phyloP scores from a whole-genome alignment of 2,329 filamentous ascomycete genomes.

The Colletotrichum lini region DNA sequence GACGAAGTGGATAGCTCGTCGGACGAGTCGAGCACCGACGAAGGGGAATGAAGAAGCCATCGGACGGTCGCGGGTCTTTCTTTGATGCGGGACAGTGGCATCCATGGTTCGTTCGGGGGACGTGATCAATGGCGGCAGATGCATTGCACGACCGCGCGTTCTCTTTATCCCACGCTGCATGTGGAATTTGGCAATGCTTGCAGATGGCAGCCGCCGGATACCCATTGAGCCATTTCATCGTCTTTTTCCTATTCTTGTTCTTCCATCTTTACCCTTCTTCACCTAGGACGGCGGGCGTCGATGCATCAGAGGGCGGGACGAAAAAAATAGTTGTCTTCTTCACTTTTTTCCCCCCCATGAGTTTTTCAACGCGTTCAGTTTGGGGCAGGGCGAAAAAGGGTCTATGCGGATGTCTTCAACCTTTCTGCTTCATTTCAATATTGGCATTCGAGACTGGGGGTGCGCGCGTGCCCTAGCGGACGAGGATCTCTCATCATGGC shows the following conservation, averaged over 20 bases:
- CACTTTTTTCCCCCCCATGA: neutral
- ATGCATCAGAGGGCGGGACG: neutral
- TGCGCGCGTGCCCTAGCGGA: neutral
- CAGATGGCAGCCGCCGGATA: neutral
- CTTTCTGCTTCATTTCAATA: no score
- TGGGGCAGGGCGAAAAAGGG: neutral
- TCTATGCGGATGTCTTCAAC: no score
- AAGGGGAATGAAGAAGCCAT: neutral
- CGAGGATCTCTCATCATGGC: no score
- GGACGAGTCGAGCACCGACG: slow-evolving; percentile 28
- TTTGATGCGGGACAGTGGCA: neutral
- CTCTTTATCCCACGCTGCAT: neutral
- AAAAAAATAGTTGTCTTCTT: no score
- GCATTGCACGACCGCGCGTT: neutral
- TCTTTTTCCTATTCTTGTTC: neutral
- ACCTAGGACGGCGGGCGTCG: no score
- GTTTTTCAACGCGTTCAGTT: neutral
- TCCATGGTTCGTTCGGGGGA: neutral
- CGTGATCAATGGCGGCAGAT: neutral
- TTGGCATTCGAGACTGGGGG: neutral
- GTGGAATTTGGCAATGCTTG: neutral
- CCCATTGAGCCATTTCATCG: neutral
- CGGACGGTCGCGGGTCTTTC: no score
- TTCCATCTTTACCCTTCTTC: neutral
- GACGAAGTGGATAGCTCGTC: slow-evolving; percentile 8